Evolutionary conservation across 495 filamentous ascomycete genomes (phyloP).

Genomic region (Usnea hakonensis): DNA sequence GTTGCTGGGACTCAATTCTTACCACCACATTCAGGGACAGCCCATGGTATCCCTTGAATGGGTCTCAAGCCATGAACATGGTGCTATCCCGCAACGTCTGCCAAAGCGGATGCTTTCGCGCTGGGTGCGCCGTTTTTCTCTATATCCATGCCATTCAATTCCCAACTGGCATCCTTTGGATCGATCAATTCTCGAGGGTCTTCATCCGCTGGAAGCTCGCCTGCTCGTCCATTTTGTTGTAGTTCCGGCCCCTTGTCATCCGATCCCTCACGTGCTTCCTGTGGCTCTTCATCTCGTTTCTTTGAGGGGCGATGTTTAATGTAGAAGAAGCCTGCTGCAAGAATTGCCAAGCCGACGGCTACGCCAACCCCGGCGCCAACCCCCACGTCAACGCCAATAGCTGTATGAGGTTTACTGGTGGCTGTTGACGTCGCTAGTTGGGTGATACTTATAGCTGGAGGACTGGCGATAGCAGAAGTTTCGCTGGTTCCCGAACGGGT

Average conservation of each 20-base stretch:
- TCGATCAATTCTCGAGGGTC: not conserved
- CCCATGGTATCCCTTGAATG: not conserved
- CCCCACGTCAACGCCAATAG: not conserved
- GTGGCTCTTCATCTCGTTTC: not conserved
- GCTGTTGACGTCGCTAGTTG: not conserved
- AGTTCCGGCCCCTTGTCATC: not conserved
- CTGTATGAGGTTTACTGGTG: not conserved
- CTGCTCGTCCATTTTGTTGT: not conserved
- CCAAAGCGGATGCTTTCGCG: not conserved
- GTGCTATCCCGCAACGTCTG: not conserved
- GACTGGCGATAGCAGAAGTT: too few relatives aligned
- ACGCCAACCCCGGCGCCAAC: not conserved
- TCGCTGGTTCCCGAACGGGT: not conserved
- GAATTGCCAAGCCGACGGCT: not conserved
- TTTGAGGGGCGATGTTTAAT: not conserved
- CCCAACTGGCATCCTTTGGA: not conserved
- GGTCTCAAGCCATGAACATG: not conserved
- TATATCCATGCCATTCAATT: not conserved
- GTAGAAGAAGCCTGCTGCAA: not conserved
- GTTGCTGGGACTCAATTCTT: not conserved
- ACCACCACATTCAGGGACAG: not conserved
- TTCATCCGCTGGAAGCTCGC: not conserved
- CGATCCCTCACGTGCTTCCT: not conserved
- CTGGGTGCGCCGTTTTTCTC: not conserved
- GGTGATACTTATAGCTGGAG: not conserved